A percentile compares a stretch with the other conserved stretches of the same genome.
These are phyloP conservation scores for Batrachochytrium dendrobatidis DNA, from an alignment of 371 early-diverging fungal species.

Conservation along the genomic window DNA sequence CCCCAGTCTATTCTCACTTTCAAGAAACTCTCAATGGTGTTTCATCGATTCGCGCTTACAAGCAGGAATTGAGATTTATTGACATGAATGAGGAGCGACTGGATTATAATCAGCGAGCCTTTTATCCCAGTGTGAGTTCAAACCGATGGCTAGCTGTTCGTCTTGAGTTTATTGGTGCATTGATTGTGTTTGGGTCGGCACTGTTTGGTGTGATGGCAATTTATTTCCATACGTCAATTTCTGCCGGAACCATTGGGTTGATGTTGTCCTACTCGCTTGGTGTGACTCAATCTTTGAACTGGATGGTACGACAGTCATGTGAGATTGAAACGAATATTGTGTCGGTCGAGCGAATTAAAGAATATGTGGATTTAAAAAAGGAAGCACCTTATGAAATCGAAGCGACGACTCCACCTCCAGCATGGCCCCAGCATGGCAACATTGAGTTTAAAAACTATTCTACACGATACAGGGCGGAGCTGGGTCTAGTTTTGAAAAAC, in stretches of 20 bases:
- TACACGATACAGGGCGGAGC: slow-evolving; percentile 48
- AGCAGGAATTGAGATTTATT: slow-evolving; percentile 55
- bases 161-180: slow-evolving; percentile 64
- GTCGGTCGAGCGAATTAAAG: slow-evolving; percentile 67
- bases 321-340: slow-evolving; percentile 69
- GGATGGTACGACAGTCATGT: slow-evolving; percentile 67
- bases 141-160: slow-evolving; percentile 87
- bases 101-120: slow-evolving; percentile 73
- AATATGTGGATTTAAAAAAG: slow-evolving; percentile 73
- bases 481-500: slow-evolving; percentile 54
- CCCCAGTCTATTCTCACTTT: slow-evolving; percentile 44
- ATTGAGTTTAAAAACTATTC: slow-evolving; percentile 48
- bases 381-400: slow-evolving; percentile 60
- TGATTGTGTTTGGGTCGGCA: slow-evolving; percentile 43
- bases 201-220: slow-evolving; percentile 38
- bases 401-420: slow-evolving; percentile 22
- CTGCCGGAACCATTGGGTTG: slow-evolving; percentile 57
- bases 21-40: slow-evolving; percentile 45
- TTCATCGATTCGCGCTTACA: slow-evolving; percentile 44
- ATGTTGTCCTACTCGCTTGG: slow-evolving; percentile 66
- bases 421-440: slow-evolving; percentile 50
- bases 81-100: slow-evolving; percentile 61
- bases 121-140: slow-evolving; percentile 66
- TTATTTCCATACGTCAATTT: slow-evolving; percentile 18
- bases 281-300: slow-evolving; percentile 76